Evolutionary conservation across 139 green algal species (phyloP), one percentile per base, ranked within the genome.

Genomic region (Pedinophyceae sp.): DNA sequence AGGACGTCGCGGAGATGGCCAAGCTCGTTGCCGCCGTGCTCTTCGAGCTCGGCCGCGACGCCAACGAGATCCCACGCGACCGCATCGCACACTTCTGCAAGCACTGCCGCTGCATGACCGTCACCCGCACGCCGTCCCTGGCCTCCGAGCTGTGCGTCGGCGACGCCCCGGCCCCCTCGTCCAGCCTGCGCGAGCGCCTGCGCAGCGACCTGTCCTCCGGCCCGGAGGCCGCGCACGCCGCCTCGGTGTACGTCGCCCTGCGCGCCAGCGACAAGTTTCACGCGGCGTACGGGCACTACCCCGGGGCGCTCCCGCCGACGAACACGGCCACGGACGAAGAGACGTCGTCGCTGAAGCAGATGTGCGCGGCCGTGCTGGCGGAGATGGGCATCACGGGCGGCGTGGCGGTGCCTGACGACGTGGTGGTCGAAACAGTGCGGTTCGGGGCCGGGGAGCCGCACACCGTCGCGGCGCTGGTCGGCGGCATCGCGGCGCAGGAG

Each of bases 401-500:
- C n/a, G n/a, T 18, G 22, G 43, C 50, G 18, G 48, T 70, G 48
- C 29, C 57, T 13, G 77, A 88, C 50, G 83, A 89, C 61, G 64
- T 75, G 17, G 64, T 83, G 28, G 58, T 50, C 10, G 87, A 95
- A 71, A 64, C 93, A 61, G 87, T 55, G 27, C 49, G 71, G 38
- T 81, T 75, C 48, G 84, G 79, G 16, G 82, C 67, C 2, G 55
- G 55, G 1, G 89, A 96, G 75, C 73, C 95, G 43, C 89, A 97
- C 60, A 64, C 68, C 17, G 64, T 94, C 25, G 86, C 74, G 13
- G 71, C 86, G 2, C 59, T 97, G 28, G 74, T 96, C 59, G 89
- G 88, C 2, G 90, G 87, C n/a, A 82, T 97, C 27, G 89, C 79
- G 0, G 69, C 70, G 3, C 87, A 97, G 64, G 89, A 97, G 62